Base-by-base conservation (phyloP, 176 grass and related monocot species). In the Carex parvula region DNA sequence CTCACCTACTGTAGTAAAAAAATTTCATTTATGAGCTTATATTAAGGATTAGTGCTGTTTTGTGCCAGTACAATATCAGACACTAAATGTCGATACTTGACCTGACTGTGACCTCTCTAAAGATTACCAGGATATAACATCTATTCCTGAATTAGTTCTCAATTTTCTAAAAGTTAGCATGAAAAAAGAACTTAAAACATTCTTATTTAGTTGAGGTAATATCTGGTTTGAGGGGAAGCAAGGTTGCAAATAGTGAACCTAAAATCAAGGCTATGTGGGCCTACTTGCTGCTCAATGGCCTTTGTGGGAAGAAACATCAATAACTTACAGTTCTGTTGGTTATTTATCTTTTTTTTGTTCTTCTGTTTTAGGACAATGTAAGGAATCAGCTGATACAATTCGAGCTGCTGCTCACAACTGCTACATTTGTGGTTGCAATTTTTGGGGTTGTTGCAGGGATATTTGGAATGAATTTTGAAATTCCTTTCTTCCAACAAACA, bases 331-430 rank as follows among this genome's bases (percentile, higher is more conserved):
- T 58, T 79, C 44, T 66, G 22, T 20, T 62, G 39, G 20, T 77
- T 55, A 66, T 80, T 85, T 55, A 4, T 39, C 37, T 39, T 79
- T 57, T 3, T 16, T 22, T 69, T 61, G 50, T 86, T 85, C n/a
- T 85, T 26, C 42, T 88, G 26, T 84, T 90, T 77, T 84, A 98
- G 95, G 92, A 90, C 77, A 95, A 95, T 11, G 95, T 98, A 64
- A 89, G 91, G 39, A 98, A 98, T 84, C 95, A 98, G 62, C 59
- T 98, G 88, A 98, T 98, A 87, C 92, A 98, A 70, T 95, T 92
- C 12, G 95, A 98, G 74, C 75, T 98, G 57, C 70, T 98, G 30
- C 88, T 98, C 55, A 90, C 95, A 77, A 95, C 92, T 0, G 92
- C 95, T 1, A 95, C 95, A 85, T 98, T 98, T 81, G 91, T 98